Evolutionary conservation across 768 basidiomycete genomes (phyloP), one percentile per base, ranked within the genome.

Genomic region (Collybiopsis luxurians): DNA sequence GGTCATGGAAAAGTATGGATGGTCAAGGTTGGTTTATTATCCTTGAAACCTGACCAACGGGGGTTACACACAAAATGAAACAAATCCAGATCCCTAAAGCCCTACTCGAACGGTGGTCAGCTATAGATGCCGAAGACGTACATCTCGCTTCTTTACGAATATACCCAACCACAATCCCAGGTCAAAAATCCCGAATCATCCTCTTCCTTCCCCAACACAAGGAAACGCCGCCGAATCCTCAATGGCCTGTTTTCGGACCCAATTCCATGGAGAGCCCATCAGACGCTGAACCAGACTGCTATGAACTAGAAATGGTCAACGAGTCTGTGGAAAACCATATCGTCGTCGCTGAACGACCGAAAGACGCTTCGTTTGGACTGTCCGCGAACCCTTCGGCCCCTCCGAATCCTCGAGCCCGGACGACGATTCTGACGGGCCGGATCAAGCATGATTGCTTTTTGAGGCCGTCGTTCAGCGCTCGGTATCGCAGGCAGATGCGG

Each of bases 251-350:
- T 0, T 82, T 81, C 60, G 66, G 69, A 11, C 57, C 64, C 0
- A 58, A 71, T 1, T 71, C 75, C 1, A 60, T 70, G 2, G 73
- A 73, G 45, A 62, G 71, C 0, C 65, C 65, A 1, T 72, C 70
- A 4, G 64, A 71, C 4, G 60, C 61, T 1, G 79, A 83, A 59
- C 81, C 80, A 4, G 88, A 89, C 64, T 81, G 85, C 69, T 98
- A 93, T 73, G 90, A 93, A 63, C 78, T 98, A 31, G 87, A 92
- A 42, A 92, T 96, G 83, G 85, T 93, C 42, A 89, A 92, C 60
- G 87, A 92, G 60, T 71, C 82, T 30, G 88, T 92, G 9, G 89
- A 90, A 63, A 95, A 94, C 72, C 87, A 93, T 69, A 80, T 90
- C 56, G 90, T 93, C 27, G 82, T 94, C 34, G 91, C 90, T 0